These are phyloP conservation scores for Schwanniomyces vanrijiae DNA, from an alignment of 805 yeast genomes.

Conservation along the genomic window DNA sequence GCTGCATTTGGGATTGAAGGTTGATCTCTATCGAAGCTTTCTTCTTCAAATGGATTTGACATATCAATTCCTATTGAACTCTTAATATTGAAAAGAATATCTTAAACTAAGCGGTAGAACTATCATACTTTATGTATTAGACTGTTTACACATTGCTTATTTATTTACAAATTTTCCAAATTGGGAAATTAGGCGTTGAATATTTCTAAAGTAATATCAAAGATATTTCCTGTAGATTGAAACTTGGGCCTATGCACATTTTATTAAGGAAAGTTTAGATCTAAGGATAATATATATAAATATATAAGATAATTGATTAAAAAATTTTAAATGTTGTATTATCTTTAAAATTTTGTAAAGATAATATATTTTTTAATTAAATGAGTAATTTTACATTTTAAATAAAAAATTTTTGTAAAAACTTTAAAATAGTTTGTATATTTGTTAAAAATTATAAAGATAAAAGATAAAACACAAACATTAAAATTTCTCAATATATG, in stretches of 20 bases:
- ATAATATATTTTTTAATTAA: too few species aligned
- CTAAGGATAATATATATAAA: too few species aligned
- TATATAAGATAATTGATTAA: too few species aligned
- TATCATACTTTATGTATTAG: neutral
- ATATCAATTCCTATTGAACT: slow-evolving; percentile 9
- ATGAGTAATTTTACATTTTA: too few species aligned
- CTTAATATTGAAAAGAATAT: neutral
- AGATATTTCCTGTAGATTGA: neutral
- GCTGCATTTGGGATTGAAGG: slow-evolving; percentile 40
- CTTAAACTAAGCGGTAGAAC: neutral
- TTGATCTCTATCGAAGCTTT: slow-evolving; percentile 32
- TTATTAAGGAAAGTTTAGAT: too few species aligned
- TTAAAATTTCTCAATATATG: too few species aligned
- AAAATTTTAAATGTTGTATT: too few species aligned
- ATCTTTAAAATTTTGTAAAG: too few species aligned
- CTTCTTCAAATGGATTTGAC: slow-evolving; percentile 35
- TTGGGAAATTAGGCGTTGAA: slow-evolving; percentile 10
- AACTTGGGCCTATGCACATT: neutral
- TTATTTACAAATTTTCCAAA: slow-evolving; percentile 18
- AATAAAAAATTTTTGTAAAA: too few species aligned
- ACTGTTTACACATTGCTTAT: neutral
- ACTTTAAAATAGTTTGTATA: too few species aligned
- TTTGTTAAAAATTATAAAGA: too few species aligned
- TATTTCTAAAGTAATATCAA: slow-evolving; percentile 3
- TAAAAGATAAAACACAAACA: too few species aligned